Evolutionary conservation across 768 basidiomycete species (phyloP).

Genomic region (Hemileccinum impolitum): DNA sequence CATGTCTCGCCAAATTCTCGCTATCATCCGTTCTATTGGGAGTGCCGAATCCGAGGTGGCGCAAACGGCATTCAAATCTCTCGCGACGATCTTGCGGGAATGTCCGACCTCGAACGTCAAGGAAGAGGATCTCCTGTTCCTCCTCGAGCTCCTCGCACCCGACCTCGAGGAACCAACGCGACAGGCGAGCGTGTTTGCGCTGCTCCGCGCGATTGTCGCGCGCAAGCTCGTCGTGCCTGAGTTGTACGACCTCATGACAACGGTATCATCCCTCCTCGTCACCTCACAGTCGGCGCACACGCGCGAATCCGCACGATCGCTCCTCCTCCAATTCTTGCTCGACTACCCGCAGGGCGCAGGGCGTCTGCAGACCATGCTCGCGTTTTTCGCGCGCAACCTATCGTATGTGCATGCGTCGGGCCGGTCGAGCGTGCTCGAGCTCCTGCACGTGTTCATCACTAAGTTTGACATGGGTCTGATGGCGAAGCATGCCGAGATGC

Average conservation of each 20-base stretch:
- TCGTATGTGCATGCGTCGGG: constrained; percentile 90
- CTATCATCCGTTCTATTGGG: constrained; percentile 77
- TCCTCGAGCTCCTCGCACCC: constrained; percentile 82
- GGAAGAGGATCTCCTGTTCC: constrained; percentile 83
- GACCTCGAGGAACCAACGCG: constrained; percentile 88
- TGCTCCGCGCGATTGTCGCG: constrained; percentile 86
- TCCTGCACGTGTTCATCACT: constrained; percentile 75
- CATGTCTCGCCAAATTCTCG: constrained; percentile 78
- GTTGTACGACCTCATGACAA: constrained; percentile 96
- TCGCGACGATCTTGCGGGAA: constrained; percentile 89
- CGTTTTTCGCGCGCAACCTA: constrained; percentile 88
- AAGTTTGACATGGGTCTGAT: constrained; percentile 81
- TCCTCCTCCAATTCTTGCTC: constrained; percentile 89
- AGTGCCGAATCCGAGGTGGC: constrained; percentile 88
- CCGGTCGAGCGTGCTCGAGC: constrained; percentile 88
- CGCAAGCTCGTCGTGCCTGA: constrained; percentile 93
- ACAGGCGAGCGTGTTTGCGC: constrained; percentile 81
- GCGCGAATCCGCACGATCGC: constrained; percentile 86
- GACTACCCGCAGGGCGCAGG: constrained; percentile 97
- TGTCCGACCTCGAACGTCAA: constrained; percentile 76
- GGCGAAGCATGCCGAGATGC: constrained; percentile 77
- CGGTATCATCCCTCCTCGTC: constrained; percentile 87
- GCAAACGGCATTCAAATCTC: constrained; percentile 82
- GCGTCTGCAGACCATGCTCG: constrained; percentile 82
- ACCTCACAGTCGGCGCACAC: constrained; percentile 89